Conservation (phyloP, 768 basidiomycete genomes). For the Cytidiella melzeri region DNA sequence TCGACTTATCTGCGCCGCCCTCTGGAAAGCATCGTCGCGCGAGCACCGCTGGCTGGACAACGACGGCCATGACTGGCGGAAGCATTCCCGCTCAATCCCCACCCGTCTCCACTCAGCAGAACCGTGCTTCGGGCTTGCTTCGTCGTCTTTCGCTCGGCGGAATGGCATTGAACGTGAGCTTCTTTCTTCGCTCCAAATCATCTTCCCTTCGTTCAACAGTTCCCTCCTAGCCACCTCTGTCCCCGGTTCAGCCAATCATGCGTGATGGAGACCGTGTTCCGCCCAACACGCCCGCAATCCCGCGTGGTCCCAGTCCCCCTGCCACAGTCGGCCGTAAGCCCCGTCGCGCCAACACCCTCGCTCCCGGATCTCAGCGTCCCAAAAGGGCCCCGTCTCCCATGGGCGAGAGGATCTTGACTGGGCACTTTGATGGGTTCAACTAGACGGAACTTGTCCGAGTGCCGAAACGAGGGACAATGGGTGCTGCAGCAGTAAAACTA, state of each 20-base stretch:
- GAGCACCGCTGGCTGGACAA: slow-evolving; percentile 39
- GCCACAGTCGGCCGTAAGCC: slow-evolving; percentile 27
- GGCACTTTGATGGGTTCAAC: slow-evolving; percentile 88
- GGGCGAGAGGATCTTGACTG: slow-evolving; percentile 88
- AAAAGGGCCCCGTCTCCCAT: slow-evolving; percentile 71
- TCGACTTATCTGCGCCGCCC: slow-evolving; percentile 7
- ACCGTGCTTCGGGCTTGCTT: slow-evolving; percentile 66
- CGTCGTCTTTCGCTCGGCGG: slow-evolving; percentile 73
- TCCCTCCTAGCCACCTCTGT: neutral
- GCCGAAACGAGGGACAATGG: no score
- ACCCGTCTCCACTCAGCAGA: slow-evolving; percentile 41
- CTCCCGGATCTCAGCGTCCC: slow-evolving; percentile 41
- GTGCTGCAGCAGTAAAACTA: no score
- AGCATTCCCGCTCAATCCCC: slow-evolving; percentile 16
- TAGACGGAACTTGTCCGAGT: slow-evolving; percentile 36
- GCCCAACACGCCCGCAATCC: slow-evolving; percentile 8
- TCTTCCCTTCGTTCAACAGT: neutral
- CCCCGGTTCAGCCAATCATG: no score
- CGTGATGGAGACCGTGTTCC: neutral
- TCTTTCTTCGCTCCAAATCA: neutral
- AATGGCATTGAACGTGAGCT: slow-evolving; percentile 52
- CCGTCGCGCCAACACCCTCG: slow-evolving; percentile 56
- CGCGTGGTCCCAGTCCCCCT: slow-evolving; percentile 9
- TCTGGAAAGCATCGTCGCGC: slow-evolving; percentile 41
- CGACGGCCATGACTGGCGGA: slow-evolving; percentile 6